Conservation (phyloP, 2,329 filamentous ascomycete species). For the Aspergillus pseudoterreus region DNA sequence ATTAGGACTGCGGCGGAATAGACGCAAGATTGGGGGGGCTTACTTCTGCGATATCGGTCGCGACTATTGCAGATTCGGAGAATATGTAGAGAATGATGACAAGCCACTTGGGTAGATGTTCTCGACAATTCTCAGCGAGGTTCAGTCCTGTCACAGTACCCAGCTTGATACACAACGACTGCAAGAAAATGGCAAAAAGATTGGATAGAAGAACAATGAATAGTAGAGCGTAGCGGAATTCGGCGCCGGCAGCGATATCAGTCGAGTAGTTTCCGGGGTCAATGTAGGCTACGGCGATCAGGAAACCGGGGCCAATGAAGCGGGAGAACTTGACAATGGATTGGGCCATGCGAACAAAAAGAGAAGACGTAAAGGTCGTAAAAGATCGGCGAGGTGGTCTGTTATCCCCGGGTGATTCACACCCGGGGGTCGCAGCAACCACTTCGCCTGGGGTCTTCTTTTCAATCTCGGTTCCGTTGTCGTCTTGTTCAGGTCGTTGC, state of each 20-base stretch:
- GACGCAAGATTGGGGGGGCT: constrained; percentile 5
- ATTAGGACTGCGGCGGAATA: neutral
- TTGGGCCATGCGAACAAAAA: constrained; percentile 19
- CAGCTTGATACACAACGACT: constrained; percentile 55
- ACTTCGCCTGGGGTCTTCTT: constrained; percentile 26
- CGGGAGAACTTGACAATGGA: constrained; percentile 38
- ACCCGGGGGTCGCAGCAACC: constrained; percentile 25
- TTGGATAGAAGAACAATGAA: constrained; percentile 49
- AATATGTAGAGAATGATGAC: constrained; percentile 60
- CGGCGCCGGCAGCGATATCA: constrained; percentile 46
- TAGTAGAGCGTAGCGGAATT: constrained; percentile 42
- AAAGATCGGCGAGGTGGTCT: constrained; percentile 30
- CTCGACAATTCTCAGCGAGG: constrained; percentile 63
- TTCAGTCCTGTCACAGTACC: constrained; percentile 67
- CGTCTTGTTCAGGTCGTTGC: constrained; percentile 18
- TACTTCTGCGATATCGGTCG: constrained; percentile 67
- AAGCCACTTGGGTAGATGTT: constrained; percentile 63
- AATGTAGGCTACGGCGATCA: constrained; percentile 49
- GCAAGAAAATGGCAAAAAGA: constrained; percentile 46
- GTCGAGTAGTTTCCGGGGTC: constrained; percentile 50
- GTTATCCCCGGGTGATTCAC: constrained; percentile 25
- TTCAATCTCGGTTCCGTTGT: constrained; percentile 18
- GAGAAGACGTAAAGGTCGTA: constrained; percentile 14
- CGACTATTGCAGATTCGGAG: constrained; percentile 65
- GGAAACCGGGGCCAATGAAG: constrained; percentile 47